Conservation (phyloP, 371 early-diverging fungal species). For the Modicella reniformis region DNA sequence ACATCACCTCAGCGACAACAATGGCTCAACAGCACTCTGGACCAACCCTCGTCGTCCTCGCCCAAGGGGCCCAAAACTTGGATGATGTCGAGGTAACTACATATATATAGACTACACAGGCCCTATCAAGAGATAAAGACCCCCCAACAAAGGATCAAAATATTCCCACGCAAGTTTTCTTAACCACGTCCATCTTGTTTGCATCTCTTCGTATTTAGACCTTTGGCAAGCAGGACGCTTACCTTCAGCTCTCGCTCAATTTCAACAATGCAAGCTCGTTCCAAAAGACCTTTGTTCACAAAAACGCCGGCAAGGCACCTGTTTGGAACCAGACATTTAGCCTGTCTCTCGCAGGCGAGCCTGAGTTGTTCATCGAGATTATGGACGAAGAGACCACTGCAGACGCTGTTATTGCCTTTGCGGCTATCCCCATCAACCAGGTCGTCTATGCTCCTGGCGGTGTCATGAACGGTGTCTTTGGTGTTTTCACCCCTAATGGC, state of each 20-base stretch:
- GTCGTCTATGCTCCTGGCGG: conserved; percentile 63
- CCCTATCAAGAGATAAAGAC: too few species aligned
- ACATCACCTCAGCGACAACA: conserved; percentile 32
- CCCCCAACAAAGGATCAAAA: too few species aligned
- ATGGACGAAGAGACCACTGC: conserved; percentile 62
- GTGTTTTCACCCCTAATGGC: conserved; percentile 59
- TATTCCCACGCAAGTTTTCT: background rate
- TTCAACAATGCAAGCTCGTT: conserved; percentile 58
- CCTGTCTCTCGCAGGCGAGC: conserved; percentile 58
- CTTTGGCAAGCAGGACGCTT: conserved; percentile 71
- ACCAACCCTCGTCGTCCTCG: conserved; percentile 56
- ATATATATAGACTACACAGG: background rate
- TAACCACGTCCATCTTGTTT: background rate
- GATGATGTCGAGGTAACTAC: conserved; percentile 55
- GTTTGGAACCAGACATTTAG: conserved; percentile 69
- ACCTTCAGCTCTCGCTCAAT: conserved; percentile 62
- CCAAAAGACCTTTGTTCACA: conserved; percentile 66
- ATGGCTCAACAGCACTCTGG: conserved; percentile 1
- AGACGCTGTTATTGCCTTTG: conserved; percentile 67
- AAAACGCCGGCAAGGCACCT: conserved; percentile 63
- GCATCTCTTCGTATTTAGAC: conserved; percentile 9
- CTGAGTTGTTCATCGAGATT: conserved; percentile 66
- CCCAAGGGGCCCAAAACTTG: conserved; percentile 59
- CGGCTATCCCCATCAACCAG: conserved; percentile 69
- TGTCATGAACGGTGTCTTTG: conserved; percentile 60